These are phyloP conservation scores for Amphichorda felina DNA, from an alignment of 2,329 filamentous ascomycete genomes.

Conservation along the genomic window DNA sequence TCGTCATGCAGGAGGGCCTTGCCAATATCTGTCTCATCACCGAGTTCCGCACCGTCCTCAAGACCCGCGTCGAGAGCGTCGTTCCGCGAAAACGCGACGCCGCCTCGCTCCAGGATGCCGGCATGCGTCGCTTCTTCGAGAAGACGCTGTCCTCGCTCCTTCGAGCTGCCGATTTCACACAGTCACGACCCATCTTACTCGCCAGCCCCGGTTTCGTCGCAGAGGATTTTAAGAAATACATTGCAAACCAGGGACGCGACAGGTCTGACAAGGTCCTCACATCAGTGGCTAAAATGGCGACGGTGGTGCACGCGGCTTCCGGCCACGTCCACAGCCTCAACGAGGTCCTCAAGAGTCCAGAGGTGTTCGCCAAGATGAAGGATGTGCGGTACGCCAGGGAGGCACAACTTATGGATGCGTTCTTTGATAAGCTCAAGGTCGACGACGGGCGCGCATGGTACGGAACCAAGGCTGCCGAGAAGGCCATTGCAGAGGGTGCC, in stretches of 20 bases:
- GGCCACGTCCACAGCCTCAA: conserved; percentile 80
- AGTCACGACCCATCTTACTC: conserved; percentile 63
- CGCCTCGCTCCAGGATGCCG: conserved; percentile 55
- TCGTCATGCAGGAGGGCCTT: conserved; percentile 85
- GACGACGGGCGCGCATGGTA: conserved; percentile 91
- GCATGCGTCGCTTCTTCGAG: conserved; percentile 63
- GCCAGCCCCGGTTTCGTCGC: conserved; percentile 87
- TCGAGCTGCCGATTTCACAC: conserved; percentile 63
- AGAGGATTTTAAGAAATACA: conserved; percentile 64
- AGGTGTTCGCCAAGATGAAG: conserved; percentile 65
- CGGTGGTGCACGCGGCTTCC: conserved; percentile 72
- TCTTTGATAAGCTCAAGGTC: conserved; percentile 63
- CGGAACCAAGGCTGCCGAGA: conserved; percentile 69
- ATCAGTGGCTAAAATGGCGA: conserved; percentile 47
- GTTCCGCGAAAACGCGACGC: conserved; percentile 58
- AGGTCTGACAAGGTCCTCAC: conserved; percentile 58
- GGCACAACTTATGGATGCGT: conserved; percentile 72
- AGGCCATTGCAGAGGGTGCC: conserved; percentile 75
- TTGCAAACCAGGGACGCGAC: conserved; percentile 45
- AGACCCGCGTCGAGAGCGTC: conserved; percentile 47
- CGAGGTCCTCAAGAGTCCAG: conserved; percentile 73
- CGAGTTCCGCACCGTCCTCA: conserved; percentile 65
- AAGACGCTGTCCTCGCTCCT: conserved; percentile 64
- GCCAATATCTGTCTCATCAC: conserved; percentile 78
- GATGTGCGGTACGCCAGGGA: conserved; percentile 84